Percentiles rank a stretch among this genome's conserved stretches.
Evolutionary conservation across 2,329 filamentous ascomycete genomes (phyloP).

Genomic region (Trichophyton verrucosum): DNA sequence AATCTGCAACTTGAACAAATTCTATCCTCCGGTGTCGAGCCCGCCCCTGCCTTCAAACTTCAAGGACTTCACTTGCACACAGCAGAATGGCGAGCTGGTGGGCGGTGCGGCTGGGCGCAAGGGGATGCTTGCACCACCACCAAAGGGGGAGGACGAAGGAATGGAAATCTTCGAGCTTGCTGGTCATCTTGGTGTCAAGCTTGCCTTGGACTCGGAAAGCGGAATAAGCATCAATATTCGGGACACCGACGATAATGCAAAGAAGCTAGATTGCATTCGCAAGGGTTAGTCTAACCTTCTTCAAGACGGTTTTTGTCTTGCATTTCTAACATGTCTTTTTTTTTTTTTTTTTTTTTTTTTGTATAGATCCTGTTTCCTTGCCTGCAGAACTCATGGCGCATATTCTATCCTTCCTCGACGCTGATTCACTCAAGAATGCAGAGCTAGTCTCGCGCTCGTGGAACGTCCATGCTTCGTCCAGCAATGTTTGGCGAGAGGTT

Average conservation of each 20-base stretch:
- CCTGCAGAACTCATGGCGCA: slow-evolving; percentile 48
- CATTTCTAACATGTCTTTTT: slow-evolving; percentile 11
- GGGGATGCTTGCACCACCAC: slow-evolving; percentile 29
- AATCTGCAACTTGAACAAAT: slow-evolving; percentile 24
- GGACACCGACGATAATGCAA: slow-evolving; percentile 25
- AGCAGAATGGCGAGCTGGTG: slow-evolving; percentile 26
- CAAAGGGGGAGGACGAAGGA: slow-evolving; percentile 19
- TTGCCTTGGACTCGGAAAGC: slow-evolving; percentile 36
- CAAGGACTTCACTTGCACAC: slow-evolving; percentile 26
- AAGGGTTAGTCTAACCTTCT: slow-evolving; percentile 19
- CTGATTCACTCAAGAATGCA: slow-evolving; percentile 41
- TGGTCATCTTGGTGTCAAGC: slow-evolving; percentile 16
- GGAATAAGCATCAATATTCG: slow-evolving; percentile 37
- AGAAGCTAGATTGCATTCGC: slow-evolving; percentile 25
- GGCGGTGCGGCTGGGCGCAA: slow-evolving; percentile 36
- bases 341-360: neutral
- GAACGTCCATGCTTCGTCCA: slow-evolving; percentile 43
- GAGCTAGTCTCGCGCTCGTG: slow-evolving; percentile 47
- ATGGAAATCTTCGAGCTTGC: slow-evolving; percentile 13
- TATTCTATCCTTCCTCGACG: slow-evolving; percentile 49
- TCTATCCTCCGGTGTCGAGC: slow-evolving; percentile 18
- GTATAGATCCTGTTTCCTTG: slow-evolving; percentile 44
- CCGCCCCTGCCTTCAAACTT: neutral
- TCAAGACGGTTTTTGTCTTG: neutral
- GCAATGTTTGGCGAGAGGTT: slow-evolving; percentile 50